phyloP scores from a whole-genome alignment of 805 yeast species.

The Teunomyces cretensis region DNA sequence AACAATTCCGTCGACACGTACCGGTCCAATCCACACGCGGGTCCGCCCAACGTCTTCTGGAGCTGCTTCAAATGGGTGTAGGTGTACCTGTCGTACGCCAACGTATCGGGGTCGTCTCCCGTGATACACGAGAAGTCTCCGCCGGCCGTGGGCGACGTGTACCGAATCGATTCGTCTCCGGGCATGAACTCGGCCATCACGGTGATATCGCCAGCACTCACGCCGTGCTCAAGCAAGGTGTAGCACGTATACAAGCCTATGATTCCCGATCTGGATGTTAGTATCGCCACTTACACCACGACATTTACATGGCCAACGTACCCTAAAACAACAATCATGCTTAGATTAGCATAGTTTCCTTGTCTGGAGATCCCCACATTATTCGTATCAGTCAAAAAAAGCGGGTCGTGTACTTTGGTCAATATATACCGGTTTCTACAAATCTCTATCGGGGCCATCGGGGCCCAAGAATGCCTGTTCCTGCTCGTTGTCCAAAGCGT shows the following conservation, averaged over 20 bases:
- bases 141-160: slow-evolving; percentile 80
- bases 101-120: slow-evolving; percentile 46
- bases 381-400: no score
- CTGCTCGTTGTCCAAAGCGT: background rate
- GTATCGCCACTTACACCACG: background rate
- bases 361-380: background rate
- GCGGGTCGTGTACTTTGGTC: no score
- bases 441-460: background rate
- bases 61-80: slow-evolving; percentile 48
- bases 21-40: slow-evolving; percentile 52
- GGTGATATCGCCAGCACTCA: slow-evolving; percentile 44
- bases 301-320: slow-evolving; percentile 13
- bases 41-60: slow-evolving; percentile 50
- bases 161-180: slow-evolving; percentile 72
- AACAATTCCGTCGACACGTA: slow-evolving; percentile 60
- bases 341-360: background rate
- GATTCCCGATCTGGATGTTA: slow-evolving; percentile 53
- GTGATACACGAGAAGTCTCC: slow-evolving; percentile 48
- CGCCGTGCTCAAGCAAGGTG: slow-evolving; percentile 44
- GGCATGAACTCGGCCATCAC: slow-evolving; percentile 69
- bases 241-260: slow-evolving; percentile 64
- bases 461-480: slow-evolving; percentile 9
- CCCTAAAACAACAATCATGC: slow-evolving; percentile 25
- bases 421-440: no score
- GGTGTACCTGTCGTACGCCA: slow-evolving; percentile 56